Evolutionary conservation across 352 stramenopile species (phyloP), one percentile per base, ranked within the genome.

Genomic region (Pythium sp.): DNA sequence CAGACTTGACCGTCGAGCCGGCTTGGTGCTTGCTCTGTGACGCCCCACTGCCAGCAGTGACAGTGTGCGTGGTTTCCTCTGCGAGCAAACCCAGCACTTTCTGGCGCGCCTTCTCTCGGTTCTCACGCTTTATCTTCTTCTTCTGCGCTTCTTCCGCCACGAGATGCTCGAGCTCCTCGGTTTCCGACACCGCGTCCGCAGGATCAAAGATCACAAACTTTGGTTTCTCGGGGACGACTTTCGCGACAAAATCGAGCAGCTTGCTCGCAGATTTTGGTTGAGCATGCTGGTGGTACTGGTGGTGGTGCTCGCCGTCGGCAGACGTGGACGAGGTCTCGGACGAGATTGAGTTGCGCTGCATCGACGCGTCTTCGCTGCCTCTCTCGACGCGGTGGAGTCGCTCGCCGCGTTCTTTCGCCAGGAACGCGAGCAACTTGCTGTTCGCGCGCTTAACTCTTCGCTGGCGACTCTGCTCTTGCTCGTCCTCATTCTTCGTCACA

Each of bases 201-300:
- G 82, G 79, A 60, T 89, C 81, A 58, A 85, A 85, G 26, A 88
- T 74, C 65, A 87, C 65, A 66, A 86, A 77, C 32, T 81, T 81
- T 1, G 80, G 74, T 22, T 87, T 85, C 55, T 85, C 71, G 0
- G 74, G 70, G 41, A 79, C 72, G 12, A 78, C 70, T 47, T 88
- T 90, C 51, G 80, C 78, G 47, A 90, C 79, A 57, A 92, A 92
- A 54, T 87, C 80, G 41, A 76, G 77, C 43, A 79, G 68, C 53
- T 78, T 81, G 64, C 73, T 84, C 12, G 65, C 65, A 18, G 74
- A 60, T 4, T 57, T 34, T 9, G 55, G 6, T 22, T 59, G 59
- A 24, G 34, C 18, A n/a, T 55, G 11, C 5, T 30, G 22, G 7
- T 30, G 22, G 7, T 51, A 34, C 8, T 46, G 28, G 20, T 65